A percentile compares a stretch with the other conserved stretches of the same genome.
These are phyloP conservation scores for Halenospora varia DNA, from an alignment of 495 filamentous ascomycete genomes.

Conservation along the genomic window DNA sequence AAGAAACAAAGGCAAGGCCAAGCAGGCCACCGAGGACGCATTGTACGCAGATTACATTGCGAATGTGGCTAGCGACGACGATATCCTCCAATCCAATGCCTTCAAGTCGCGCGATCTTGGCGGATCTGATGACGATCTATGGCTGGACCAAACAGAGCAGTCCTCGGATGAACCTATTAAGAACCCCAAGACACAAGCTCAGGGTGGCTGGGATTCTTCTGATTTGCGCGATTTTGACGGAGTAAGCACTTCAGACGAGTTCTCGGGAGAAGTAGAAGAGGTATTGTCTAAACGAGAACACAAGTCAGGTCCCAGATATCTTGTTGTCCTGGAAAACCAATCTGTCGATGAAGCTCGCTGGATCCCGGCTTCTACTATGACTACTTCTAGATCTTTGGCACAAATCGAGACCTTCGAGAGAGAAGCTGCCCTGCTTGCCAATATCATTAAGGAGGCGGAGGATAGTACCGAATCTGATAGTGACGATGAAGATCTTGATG, in stretches of 20 bases:
- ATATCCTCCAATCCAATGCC: constrained; percentile 16
- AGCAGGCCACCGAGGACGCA: constrained; percentile 45
- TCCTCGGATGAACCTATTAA: constrained; percentile 21
- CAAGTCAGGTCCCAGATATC: constrained; percentile 43
- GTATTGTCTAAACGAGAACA: constrained; percentile 40
- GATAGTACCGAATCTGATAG: constrained; percentile 27
- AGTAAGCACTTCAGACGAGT: constrained; percentile 38
- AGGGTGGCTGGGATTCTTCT: constrained; percentile 34
- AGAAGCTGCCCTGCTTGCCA: constrained; percentile 21
- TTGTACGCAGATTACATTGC: constrained; percentile 71
- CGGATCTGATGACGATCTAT: constrained; percentile 36
- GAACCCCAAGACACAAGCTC: neutral
- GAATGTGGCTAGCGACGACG: constrained; percentile 49
- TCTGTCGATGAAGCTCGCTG: constrained; percentile 45
- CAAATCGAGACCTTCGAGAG: constrained; percentile 39
- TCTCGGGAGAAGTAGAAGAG: constrained; percentile 27
- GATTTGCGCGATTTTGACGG: constrained; percentile 42
- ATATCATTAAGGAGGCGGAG: constrained; percentile 27
- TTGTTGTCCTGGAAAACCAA: constrained; percentile 42
- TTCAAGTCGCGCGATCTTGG: constrained; percentile 42
- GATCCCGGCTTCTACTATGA: constrained; percentile 35
- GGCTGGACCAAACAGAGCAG: constrained; percentile 13
- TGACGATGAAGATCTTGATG: constrained; percentile 20
- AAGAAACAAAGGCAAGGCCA: neutral
- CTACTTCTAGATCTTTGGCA: constrained; percentile 21